Evolutionary conservation across 441 rosid genomes (phyloP).

Genomic region (Adansonia grandidieri): DNA sequence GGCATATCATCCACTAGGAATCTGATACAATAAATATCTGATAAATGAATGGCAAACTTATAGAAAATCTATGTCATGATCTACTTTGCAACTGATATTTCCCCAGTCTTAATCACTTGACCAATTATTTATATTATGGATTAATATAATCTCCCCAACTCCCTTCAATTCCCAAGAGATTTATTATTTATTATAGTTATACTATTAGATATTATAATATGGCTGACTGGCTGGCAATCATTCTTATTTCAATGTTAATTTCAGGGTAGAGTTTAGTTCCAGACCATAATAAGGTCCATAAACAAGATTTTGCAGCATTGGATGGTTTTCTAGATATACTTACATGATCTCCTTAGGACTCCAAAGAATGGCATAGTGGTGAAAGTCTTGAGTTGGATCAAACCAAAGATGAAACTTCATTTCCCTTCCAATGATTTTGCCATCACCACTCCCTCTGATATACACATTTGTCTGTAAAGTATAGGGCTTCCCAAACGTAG

Average conservation of each 20-base stretch:
- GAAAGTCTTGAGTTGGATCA: slow-evolving; percentile 79
- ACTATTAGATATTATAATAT: too few relatives aligned
- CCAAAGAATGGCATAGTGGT: slow-evolving; percentile 89
- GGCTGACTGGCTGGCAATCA: too few relatives aligned
- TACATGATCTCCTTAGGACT: slow-evolving; percentile 85
- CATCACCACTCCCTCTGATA: slow-evolving; percentile 92
- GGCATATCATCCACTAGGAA: slow-evolving; percentile 93
- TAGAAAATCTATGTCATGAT: neutral
- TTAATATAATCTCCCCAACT: too few relatives aligned
- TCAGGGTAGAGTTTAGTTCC: too few relatives aligned
- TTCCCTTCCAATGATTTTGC: slow-evolving; percentile 83
- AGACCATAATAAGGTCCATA: too few relatives aligned
- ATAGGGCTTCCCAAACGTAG: slow-evolving; percentile 91
- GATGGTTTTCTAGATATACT: slow-evolving; percentile 32
- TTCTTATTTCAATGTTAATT: neutral
- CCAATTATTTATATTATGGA: neutral
- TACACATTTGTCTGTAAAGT: slow-evolving; percentile 96
- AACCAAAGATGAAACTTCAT: slow-evolving; percentile 94
- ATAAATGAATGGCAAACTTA: neutral
- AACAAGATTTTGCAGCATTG: too few relatives aligned
- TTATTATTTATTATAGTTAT: too few relatives aligned
- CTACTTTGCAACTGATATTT: neutral
- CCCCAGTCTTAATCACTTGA: neutral
- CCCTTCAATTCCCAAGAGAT: too few relatives aligned
- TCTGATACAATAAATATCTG: slow-evolving; percentile 40